Evolutionary conservation across 2,329 filamentous ascomycete species (phyloP).

Genomic region (Verticillium nubilum): DNA sequence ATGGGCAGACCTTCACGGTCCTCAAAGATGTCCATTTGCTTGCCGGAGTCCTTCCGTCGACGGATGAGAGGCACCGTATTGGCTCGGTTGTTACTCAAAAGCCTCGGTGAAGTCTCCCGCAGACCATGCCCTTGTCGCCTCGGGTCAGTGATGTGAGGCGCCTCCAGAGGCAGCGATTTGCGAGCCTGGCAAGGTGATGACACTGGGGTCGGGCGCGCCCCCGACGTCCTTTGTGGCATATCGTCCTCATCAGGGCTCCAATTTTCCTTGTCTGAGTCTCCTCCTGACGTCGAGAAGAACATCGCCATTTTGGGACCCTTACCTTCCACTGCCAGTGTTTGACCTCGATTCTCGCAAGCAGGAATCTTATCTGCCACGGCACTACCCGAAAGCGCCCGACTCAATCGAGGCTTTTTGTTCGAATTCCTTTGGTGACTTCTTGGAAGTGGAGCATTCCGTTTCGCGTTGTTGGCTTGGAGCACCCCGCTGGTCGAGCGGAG

Average conservation of each 20-base stretch:
- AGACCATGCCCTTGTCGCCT: constrained; percentile 36
- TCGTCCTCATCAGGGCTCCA: constrained; percentile 56
- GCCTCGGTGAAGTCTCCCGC: constrained; percentile 29
- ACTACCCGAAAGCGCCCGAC: constrained; percentile 55
- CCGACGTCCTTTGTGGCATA: neutral
- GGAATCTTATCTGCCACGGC: constrained; percentile 48
- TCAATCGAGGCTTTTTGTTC: constrained; percentile 58
- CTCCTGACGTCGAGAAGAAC: constrained; percentile 22
- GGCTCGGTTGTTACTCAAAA: constrained; percentile 27
- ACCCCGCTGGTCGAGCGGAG: constrained; percentile 62
- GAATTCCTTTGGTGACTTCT: constrained; percentile 8
- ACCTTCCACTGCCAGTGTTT: neutral
- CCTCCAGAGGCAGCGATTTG: constrained; percentile 26
- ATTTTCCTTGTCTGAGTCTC: constrained; percentile 93
- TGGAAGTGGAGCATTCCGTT: constrained; percentile 51
- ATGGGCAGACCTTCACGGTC: constrained; percentile 29
- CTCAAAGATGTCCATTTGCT: constrained; percentile 46
- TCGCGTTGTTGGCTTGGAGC: constrained; percentile 52
- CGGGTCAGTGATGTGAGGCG: constrained; percentile 22
- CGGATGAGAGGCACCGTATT: constrained; percentile 34
- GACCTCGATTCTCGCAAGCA: neutral
- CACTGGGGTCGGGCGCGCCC: constrained; percentile 11
- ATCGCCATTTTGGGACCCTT: constrained; percentile 27
- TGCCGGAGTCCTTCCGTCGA: constrained; percentile 18
- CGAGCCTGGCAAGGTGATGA: constrained; percentile 16